Evolutionary conservation across 2,329 filamentous ascomycete species (phyloP).

Genomic region (Curvularia sp.): DNA sequence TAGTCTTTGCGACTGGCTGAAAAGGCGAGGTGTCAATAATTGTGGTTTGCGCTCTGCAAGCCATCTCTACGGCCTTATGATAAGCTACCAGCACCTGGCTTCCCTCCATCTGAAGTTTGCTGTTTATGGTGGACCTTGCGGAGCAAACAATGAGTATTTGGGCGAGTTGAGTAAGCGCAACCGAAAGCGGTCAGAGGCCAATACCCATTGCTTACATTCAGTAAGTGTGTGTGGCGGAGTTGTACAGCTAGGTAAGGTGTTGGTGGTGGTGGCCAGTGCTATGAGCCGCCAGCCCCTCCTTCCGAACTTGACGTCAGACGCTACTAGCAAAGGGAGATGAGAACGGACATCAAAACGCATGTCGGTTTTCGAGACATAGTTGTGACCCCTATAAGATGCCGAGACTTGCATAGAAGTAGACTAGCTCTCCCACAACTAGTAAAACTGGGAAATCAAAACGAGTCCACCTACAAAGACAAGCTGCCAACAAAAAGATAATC

Average conservation of each 20-base stretch:
- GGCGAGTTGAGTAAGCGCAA: neutral
- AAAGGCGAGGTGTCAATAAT: conserved; percentile 1
- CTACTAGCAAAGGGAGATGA: neutral
- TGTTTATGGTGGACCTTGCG: neutral
- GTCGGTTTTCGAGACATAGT: neutral
- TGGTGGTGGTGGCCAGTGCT: conserved; percentile 8
- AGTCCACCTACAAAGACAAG: no score
- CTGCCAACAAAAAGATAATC: no score
- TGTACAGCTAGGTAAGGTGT: conserved; percentile 4
- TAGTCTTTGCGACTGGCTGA: neutral
- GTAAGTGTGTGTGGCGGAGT: conserved; percentile 7
- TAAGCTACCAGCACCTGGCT: conserved; percentile 1
- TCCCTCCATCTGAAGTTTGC: conserved; percentile 5
- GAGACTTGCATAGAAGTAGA: neutral
- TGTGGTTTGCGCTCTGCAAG: conserved; percentile 4
- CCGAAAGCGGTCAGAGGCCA: conserved; percentile 2
- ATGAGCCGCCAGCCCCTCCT: neutral
- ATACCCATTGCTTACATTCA: conserved; percentile 6
- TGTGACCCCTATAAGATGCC: neutral
- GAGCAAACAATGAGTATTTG: conserved; percentile 4
- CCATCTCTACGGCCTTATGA: conserved; percentile 1
- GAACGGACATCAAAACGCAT: neutral
- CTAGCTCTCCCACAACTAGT: no score
- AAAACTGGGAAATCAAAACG: no score
- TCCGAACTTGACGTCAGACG: conserved; percentile 6